These are phyloP conservation scores for Curvularia eragrostidis DNA, from an alignment of 2,329 filamentous ascomycete species.

Conservation along the genomic window DNA sequence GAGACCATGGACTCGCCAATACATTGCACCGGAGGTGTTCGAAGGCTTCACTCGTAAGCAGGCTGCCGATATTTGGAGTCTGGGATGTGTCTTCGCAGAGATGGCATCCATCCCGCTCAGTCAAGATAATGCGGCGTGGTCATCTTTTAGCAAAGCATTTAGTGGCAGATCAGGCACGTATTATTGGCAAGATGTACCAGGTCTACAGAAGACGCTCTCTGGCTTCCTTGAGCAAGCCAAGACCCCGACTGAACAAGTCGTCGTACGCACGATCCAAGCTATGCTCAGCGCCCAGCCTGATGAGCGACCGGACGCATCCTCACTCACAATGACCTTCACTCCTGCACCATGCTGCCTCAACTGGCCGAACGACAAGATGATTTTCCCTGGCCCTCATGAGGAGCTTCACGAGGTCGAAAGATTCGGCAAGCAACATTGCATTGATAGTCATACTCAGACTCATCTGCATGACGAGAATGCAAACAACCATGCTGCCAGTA, in stretches of 20 bases:
- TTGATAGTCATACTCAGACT: conserved; percentile 26
- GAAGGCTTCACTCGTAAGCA: conserved; percentile 36
- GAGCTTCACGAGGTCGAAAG: conserved; percentile 38
- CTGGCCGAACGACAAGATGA: conserved; percentile 45
- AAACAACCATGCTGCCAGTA: conserved; percentile 7
- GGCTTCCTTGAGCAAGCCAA: conserved; percentile 29
- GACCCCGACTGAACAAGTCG: conserved; percentile 30
- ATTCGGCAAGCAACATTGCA: conserved; percentile 28
- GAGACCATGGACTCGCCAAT: conserved; percentile 43
- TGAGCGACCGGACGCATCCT: conserved; percentile 41
- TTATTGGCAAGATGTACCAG: conserved; percentile 46
- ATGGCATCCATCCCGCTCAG: conserved; percentile 67
- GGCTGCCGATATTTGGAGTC: conserved; percentile 83
- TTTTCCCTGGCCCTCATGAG: conserved; percentile 43
- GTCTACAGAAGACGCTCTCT: conserved; percentile 37
- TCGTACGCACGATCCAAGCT: conserved; percentile 38
- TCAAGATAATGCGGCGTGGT: conserved; percentile 34
- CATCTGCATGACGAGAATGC: conserved; percentile 4
- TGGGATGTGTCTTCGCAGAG: conserved; percentile 95
- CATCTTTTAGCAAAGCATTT: conserved; percentile 38
- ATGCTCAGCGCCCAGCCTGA: conserved; percentile 42
- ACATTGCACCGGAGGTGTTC: conserved; percentile 46
- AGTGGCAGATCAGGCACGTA: conserved; percentile 40
- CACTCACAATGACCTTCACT: conserved; percentile 42
- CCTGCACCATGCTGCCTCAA: conserved; percentile 48